Base-by-base conservation (phyloP, 176 grass and related monocot genomes). In the Cenchrus fungigraminus region DNA sequence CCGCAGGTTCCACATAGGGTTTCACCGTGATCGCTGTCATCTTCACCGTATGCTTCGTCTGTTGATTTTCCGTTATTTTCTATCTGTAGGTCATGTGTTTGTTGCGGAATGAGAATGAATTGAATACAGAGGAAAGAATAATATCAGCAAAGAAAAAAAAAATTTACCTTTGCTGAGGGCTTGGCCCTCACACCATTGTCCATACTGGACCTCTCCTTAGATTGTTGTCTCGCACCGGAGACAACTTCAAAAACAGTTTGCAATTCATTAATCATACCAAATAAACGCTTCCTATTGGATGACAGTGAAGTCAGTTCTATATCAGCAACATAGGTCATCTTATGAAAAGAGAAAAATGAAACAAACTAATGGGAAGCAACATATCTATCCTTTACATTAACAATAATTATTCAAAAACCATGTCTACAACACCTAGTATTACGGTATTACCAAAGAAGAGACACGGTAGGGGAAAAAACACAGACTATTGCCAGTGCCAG, bases 231-330 rank as follows among this genome's bases (percentile, higher is more conserved):
- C 32, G 50, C 80, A 77, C 85, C 69, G 0, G 85, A 79, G 31
- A 93, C 89, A 66, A 93, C 91, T 89, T 97, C 91, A 83, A 87
- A 97, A 47, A 93, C 89, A 46, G 94, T 93, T 72, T 89, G 91
- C 40, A 91, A 85, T 47, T 93, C 91, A 68, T 93, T 93, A 63
- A 97, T 93, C 91, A 97, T 91, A 60, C 91, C 82, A 78, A 97
- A 97, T 76, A 93, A 90, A 73, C 84, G 89, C 74, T 90, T 91
- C 91, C 94, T 97, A 75, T 75, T 74, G 37, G 40, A 66, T 66
- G 50, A 47, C 52, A 73, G 58, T 55, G 68, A 67, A 80, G 32
- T 66, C 13, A 80, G 62, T 19, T 3, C 80, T 5, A 68, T 56
- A 74, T 72, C 59, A 74, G 57, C 19, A 65, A 16, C 77, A 73